phyloP scores from a whole-genome alignment of 192 early-diverging fungal species.

The Coemansia sp. region DNA sequence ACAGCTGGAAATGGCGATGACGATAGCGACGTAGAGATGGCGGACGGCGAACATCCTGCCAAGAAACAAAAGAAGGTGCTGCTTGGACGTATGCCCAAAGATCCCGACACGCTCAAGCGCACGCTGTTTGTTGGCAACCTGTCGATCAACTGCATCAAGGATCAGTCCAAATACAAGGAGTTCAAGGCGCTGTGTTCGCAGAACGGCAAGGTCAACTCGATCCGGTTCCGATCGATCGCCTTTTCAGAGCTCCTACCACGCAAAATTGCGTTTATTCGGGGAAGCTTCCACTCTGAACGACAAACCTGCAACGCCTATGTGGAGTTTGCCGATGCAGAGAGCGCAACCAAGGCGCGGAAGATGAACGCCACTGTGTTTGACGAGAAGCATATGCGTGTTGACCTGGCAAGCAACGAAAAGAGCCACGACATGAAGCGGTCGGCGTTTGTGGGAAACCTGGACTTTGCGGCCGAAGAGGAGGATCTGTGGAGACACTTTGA shows the following conservation, averaged over 20 bases:
- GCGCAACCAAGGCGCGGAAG: slow-evolving; percentile 57
- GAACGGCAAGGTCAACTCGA: slow-evolving; percentile 76
- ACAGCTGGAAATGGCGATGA: slow-evolving; percentile 12
- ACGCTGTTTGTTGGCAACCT: slow-evolving; percentile 98
- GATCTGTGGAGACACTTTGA: slow-evolving; percentile 71
- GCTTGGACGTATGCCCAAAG: slow-evolving; percentile 46
- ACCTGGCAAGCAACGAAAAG: slow-evolving; percentile 55
- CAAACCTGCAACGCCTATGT: slow-evolving; percentile 89
- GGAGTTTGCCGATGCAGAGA: slow-evolving; percentile 67
- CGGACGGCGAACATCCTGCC: slow-evolving; percentile 2
- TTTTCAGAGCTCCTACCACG: slow-evolving; percentile 53
- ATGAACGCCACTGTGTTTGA: slow-evolving; percentile 82
- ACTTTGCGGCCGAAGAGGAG: slow-evolving; percentile 73
- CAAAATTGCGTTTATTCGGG: slow-evolving; percentile 79
- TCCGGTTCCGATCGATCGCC: slow-evolving; percentile 90
- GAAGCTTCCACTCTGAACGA: slow-evolving; percentile 81
- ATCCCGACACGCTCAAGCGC: slow-evolving; percentile 62
- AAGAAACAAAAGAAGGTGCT: slow-evolving; percentile 43
- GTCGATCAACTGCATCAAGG: slow-evolving; percentile 62
- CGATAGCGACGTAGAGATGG: slow-evolving; percentile 18
- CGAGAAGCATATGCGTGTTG: slow-evolving; percentile 88
- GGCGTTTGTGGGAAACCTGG: slow-evolving; percentile 72
- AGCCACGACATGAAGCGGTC: slow-evolving; percentile 76
- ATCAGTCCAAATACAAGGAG: slow-evolving; percentile 65
- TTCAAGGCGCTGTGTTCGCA: slow-evolving; percentile 66